These are phyloP conservation scores for Ustanciosporium gigantosporum DNA, from an alignment of 1,284 basidiomycete species.

Conservation along the genomic window DNA sequence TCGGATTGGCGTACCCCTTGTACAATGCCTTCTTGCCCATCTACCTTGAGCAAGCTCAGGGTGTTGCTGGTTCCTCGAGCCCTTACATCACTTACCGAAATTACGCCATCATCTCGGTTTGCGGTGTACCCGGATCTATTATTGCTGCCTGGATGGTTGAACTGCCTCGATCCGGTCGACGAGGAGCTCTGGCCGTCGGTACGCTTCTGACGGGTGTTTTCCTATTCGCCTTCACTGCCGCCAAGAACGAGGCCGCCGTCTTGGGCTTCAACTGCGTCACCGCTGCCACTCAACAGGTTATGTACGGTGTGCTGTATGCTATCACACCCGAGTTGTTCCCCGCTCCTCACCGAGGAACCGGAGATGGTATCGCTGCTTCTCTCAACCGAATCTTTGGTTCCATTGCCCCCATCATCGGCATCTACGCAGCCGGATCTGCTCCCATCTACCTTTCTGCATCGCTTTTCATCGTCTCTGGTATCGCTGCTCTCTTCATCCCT, in stretches of 20 bases:
- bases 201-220: conserved; percentile 58
- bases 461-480: conserved; percentile 47
- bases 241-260: conserved; percentile 35
- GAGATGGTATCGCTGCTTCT: conserved; percentile 53
- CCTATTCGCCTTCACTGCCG: conserved; percentile 56
- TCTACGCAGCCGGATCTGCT: conserved; percentile 36
- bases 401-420: conserved; percentile 56
- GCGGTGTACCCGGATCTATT: conserved; percentile 58
- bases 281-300: conserved; percentile 48
- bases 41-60: conserved; percentile 42
- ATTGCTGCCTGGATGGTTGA: conserved; percentile 58
- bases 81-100: conserved; percentile 50
- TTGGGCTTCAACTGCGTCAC: conserved; percentile 56
- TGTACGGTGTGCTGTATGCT: conserved; percentile 53
- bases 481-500: conserved; percentile 50
- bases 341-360: conserved; percentile 57
- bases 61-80: conserved; percentile 8
- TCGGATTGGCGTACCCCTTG: conserved; percentile 59
- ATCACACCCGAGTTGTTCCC: conserved; percentile 58
- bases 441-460: conserved; percentile 53
- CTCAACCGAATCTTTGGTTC: conserved; percentile 56
- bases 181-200: conserved; percentile 57
- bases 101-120: conserved; percentile 58
- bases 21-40: conserved; percentile 60
- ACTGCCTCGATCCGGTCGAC: conserved; percentile 53